Evolutionary conservation across 2,329 filamentous ascomycete genomes (phyloP).

Genomic region (Remersonia thermophila): DNA sequence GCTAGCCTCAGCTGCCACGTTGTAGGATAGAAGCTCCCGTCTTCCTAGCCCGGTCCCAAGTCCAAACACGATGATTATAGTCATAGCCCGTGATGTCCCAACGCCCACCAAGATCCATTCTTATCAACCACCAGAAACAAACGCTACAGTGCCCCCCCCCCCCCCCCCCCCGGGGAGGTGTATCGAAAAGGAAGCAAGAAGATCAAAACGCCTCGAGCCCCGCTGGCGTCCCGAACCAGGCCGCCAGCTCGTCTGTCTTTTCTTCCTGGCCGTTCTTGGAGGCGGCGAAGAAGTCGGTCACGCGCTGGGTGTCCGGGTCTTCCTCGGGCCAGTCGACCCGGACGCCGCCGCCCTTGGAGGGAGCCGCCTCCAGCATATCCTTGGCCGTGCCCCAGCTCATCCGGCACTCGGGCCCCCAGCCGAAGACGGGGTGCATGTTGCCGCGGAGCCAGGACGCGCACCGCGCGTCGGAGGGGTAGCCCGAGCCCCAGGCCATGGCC

Average conservation of each 20-base stretch:
- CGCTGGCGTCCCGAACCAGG: conserved; percentile 71
- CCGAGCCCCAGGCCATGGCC: conserved; percentile 65
- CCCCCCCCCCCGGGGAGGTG: too few relatives aligned
- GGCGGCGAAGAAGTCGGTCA: conserved; percentile 63
- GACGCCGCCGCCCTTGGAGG: conserved; percentile 47
- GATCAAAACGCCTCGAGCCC: conserved; percentile 57
- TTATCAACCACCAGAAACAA: too few relatives aligned
- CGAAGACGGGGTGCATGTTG: conserved; percentile 88
- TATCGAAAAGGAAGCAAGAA: too few relatives aligned
- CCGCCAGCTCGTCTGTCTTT: conserved; percentile 49
- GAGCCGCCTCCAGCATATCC: conserved; percentile 74
- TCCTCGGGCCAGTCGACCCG: conserved; percentile 82
- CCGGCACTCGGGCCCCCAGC: conserved; percentile 84
- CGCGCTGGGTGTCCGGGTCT: conserved; percentile 51
- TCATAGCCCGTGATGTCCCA: too few relatives aligned
- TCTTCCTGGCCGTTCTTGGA: conserved; percentile 32
- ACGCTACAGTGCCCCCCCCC: too few relatives aligned
- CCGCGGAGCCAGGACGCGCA: conserved; percentile 70
- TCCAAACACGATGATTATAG: too few relatives aligned
- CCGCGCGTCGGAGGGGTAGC: conserved; percentile 79
- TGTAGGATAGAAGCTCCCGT: too few relatives aligned
- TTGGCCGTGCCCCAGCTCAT: conserved; percentile 96
- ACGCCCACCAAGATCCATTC: too few relatives aligned
- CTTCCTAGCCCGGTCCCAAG: too few relatives aligned
- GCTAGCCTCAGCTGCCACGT: too few relatives aligned